Percentiles rank a stretch among this genome's conserved stretches.
Evolutionary conservation across 805 yeast genomes (phyloP).

Genomic region (Ogataea siamensis): DNA sequence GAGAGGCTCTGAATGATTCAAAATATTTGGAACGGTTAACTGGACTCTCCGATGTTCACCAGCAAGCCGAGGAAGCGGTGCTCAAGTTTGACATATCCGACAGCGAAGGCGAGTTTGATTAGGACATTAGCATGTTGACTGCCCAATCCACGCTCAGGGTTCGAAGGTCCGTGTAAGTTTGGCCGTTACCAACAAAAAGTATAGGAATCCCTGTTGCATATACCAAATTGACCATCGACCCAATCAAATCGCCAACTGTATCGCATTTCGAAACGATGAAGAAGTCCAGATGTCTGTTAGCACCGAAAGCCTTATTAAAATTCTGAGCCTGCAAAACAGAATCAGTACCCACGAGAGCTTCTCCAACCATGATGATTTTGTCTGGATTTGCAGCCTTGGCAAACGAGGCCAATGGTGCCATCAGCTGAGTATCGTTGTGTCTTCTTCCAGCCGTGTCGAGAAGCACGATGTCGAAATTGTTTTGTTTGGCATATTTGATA

Average conservation of each 20-base stretch:
- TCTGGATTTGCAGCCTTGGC: constrained; percentile 96
- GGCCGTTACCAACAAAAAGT: constrained; percentile 94
- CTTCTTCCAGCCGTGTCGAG: constrained; percentile 98
- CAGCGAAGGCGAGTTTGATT: constrained; percentile 36
- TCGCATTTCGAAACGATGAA: constrained; percentile 93
- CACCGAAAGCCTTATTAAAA: constrained; percentile 91
- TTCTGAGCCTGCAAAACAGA: constrained; percentile 93
- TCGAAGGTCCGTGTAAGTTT: constrained; percentile 91
- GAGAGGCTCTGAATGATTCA: constrained; percentile 62
- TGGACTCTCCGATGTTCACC: constrained; percentile 74
- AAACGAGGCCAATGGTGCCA: constrained; percentile 94
- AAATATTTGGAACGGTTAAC: constrained; percentile 71
- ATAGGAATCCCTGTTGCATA: constrained; percentile 95
- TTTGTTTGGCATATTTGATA: constrained; percentile 68
- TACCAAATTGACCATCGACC: constrained; percentile 96
- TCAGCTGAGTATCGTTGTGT: constrained; percentile 88
- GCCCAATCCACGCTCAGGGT: constrained; percentile 91
- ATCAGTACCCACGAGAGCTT: constrained; percentile 96
- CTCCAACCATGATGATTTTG: constrained; percentile 97
- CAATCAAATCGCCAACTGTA: constrained; percentile 95
- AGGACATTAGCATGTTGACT: constrained; percentile 76
- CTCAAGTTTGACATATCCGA: constrained; percentile 39
- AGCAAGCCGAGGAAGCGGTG: constrained; percentile 59
- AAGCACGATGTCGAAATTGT: constrained; percentile 77
- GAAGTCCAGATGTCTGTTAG: constrained; percentile 75